phyloP scores from a whole-genome alignment of 2,329 filamentous ascomycete genomes.

The Neospermospora avenae region DNA sequence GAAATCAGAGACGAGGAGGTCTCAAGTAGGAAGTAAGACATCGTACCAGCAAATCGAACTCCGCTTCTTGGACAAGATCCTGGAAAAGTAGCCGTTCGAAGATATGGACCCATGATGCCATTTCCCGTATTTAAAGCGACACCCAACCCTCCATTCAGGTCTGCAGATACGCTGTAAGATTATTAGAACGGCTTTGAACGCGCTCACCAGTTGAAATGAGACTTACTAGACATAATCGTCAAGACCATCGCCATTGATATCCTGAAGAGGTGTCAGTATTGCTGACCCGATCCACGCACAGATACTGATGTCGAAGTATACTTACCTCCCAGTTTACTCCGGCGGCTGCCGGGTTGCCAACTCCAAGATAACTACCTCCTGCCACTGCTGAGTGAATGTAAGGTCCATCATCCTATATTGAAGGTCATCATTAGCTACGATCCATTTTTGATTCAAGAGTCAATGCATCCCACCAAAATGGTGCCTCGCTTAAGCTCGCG shows the following conservation, averaged over 20 bases:
- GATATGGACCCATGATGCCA: slow-evolving; percentile 3
- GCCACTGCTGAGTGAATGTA: background rate
- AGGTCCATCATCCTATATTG: background rate
- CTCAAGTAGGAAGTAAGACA: background rate
- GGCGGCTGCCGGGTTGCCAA: background rate
- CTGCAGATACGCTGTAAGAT: background rate
- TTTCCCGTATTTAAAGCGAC: slow-evolving; percentile 11
- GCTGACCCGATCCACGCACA: background rate
- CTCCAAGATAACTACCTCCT: slow-evolving; percentile 1
- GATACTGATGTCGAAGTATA: background rate
- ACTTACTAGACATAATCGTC: slow-evolving; percentile 11
- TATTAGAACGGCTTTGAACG: background rate
- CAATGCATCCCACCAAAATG: too few relatives aligned
- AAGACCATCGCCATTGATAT: slow-evolving; percentile 4
- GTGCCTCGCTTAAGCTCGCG: too few relatives aligned
- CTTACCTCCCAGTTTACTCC: background rate
- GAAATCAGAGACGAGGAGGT: too few relatives aligned
- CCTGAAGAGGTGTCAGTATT: background rate
- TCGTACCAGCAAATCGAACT: slow-evolving; percentile 2
- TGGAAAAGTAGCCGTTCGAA: background rate
- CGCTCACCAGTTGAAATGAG: background rate
- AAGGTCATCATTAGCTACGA: background rate
- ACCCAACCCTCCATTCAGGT: slow-evolving; percentile 1
- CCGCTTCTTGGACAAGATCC: background rate
- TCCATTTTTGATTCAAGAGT: too few relatives aligned